Evolutionary conservation across 805 yeast species (phyloP), one percentile per base, ranked within the genome.

Genomic region (Zygotorulaspora florentina): DNA sequence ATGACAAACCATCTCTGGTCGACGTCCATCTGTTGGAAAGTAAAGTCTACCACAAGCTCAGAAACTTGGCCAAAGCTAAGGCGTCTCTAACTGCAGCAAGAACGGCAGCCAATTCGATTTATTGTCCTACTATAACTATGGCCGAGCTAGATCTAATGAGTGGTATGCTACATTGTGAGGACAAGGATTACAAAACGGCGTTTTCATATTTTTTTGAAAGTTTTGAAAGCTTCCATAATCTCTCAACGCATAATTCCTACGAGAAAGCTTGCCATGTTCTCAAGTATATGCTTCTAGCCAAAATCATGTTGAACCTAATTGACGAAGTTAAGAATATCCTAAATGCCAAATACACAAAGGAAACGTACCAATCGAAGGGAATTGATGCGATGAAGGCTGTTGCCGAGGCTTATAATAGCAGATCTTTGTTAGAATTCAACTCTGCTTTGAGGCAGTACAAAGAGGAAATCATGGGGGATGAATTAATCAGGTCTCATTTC

Each of bases 331-430:
- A 85, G 57, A 77, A 79, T 54, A 79, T 93, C 42, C 72, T 93
- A 58, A 75, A 76, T 51, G 83, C 86, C 65, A 91, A 93, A 67
- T 74, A 79, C 42, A 82, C 82, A 3, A 73, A 75, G 47, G 85
- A 87, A 63, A 56, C 59, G 3, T 86, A 81, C 62, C 83, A 85
- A 50, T 86, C 91, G 11, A 81, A 80, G 46, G 95, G 87, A 43
- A 85, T 93, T 50, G 98, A 93, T 58, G 96, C 98, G 13, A 90
- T 93, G 96, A 87, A 84, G 65, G 85, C 96, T 2, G 87, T 93
- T 52, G 85, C 98, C 1, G 75, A 81, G 30, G 96, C 98, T 3
- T 90, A 90, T 64, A 77, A 87, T 27, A 83, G 91, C 66, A 83
- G 96, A 69, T 86, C 96, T 4, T 76, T 93, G 62, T 81, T 85